These are phyloP conservation scores for Picea sitchensis DNA, from an alignment of 75 land plant genomes.

Conservation along the genomic window DNA sequence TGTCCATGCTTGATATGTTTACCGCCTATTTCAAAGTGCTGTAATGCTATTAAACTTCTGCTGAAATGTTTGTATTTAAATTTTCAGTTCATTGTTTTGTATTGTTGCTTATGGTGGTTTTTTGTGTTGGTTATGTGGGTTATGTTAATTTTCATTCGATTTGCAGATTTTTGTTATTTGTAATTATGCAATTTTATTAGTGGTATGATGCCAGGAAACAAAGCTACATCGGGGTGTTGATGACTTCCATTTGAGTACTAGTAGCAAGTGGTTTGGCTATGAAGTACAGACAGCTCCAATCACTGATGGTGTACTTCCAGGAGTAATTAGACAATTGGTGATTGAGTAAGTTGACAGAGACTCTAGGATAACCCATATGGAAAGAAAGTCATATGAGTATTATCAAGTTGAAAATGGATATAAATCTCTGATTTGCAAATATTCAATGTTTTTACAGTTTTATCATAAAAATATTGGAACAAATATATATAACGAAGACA, in stretches of 20 bases:
- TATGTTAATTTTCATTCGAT: too few relatives aligned
- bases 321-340: slow-evolving; percentile 78
- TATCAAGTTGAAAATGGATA: neutral
- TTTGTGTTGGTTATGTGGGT: neutral
- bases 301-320: slow-evolving; percentile 81
- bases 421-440: neutral
- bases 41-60: neutral
- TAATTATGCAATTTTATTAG: neutral
- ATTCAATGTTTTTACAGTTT: neutral
- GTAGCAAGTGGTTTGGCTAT: slow-evolving; percentile 14
- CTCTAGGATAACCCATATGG: neutral
- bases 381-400: neutral
- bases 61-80: neutral
- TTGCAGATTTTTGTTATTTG: neutral
- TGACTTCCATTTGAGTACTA: neutral
- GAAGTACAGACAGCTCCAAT: slow-evolving; percentile 90
- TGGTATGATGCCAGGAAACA: neutral
- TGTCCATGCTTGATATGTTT: too few relatives aligned
- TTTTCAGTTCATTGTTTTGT: neutral
- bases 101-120: neutral
- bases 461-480: too few relatives aligned
- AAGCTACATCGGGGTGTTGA: neutral
- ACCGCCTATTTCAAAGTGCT: neutral
- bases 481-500: neutral
- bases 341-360: slow-evolving; percentile 44